A percentile compares a stretch with the other conserved stretches of the same genome.
These are phyloP conservation scores for Candida sojae DNA, from an alignment of 1,139 yeast species.

Conservation along the genomic window DNA sequence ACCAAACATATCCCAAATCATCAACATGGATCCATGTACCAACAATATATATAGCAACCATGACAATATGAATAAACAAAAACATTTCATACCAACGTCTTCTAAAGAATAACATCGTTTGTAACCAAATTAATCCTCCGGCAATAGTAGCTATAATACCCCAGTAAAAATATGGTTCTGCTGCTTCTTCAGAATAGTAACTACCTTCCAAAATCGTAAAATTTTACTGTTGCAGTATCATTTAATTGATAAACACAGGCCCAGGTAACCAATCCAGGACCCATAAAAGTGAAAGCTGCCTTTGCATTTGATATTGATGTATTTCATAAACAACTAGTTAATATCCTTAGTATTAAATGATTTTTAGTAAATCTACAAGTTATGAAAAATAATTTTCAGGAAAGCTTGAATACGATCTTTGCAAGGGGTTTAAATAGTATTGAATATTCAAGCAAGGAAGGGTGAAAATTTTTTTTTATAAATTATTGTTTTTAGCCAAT, in stretches of 20 bases:
- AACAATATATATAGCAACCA: slow-evolving; percentile 41
- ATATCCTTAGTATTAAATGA: no score
- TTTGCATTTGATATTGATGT: no score
- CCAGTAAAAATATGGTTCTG: slow-evolving; percentile 26
- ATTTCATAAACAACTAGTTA: no score
- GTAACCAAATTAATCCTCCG: slow-evolving; percentile 34
- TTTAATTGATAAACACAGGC: not conserved
- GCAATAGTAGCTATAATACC: slow-evolving; percentile 34
- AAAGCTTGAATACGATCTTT: no score
- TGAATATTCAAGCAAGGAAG: no score
- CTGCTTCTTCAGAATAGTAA: slow-evolving; percentile 14
- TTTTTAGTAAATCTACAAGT: no score
- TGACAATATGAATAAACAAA: slow-evolving; percentile 37
- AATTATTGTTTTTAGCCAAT: no score
- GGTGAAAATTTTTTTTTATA: no score
- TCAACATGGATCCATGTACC: slow-evolving; percentile 47
- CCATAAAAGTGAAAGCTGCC: no score
- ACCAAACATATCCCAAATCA: slow-evolving; percentile 39
- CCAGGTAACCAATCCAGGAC: not conserved
- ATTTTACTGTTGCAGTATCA: slow-evolving; percentile 18
- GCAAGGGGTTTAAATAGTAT: no score
- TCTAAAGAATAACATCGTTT: slow-evolving; percentile 41
- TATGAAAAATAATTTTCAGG: no score
- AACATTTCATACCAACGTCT: slow-evolving; percentile 46
- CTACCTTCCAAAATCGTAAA: slow-evolving; percentile 24